Evolutionary conservation across 805 yeast species (phyloP).

Genomic region (Yarrowia deformans): DNA sequence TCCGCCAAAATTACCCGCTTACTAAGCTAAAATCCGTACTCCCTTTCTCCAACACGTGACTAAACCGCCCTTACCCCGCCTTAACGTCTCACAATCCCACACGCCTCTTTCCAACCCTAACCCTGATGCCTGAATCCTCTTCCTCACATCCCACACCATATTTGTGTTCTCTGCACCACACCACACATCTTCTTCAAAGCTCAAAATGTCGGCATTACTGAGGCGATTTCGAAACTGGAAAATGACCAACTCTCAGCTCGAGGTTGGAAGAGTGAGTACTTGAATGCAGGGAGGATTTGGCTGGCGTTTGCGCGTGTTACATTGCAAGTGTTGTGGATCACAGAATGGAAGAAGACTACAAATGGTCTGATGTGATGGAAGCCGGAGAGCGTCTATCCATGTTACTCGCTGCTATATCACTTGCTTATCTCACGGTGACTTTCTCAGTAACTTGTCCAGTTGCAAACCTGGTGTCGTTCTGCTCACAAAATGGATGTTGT

Average conservation of each 20-base stretch:
- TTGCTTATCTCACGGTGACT: too few relatives aligned
- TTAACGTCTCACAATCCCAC: neutral
- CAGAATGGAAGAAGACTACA: neutral
- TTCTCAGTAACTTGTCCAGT: too few relatives aligned
- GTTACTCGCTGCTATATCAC: too few relatives aligned
- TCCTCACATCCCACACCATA: neutral
- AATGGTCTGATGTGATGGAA: neutral
- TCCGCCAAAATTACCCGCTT: too few relatives aligned
- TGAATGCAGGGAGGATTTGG: neutral
- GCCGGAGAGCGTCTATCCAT: too few relatives aligned
- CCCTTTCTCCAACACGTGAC: too few relatives aligned
- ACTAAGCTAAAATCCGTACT: too few relatives aligned
- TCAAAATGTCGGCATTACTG: constrained; percentile 28
- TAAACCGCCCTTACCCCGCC: neutral
- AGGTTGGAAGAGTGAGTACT: constrained; percentile 39
- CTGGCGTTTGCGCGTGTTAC: too few relatives aligned
- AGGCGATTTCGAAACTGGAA: constrained; percentile 32
- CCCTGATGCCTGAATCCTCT: constrained; percentile 13
- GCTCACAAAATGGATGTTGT: too few relatives aligned
- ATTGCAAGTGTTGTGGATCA: too few relatives aligned
- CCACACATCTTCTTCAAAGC: neutral
- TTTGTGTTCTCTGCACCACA: constrained; percentile 20
- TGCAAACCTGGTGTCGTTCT: too few relatives aligned
- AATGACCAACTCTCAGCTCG: constrained; percentile 34
- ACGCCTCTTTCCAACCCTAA: constrained; percentile 10